Evolutionary conservation across 768 basidiomycete genomes (phyloP), one percentile per base, ranked within the genome.

Genomic region (Pholiota microspora): DNA sequence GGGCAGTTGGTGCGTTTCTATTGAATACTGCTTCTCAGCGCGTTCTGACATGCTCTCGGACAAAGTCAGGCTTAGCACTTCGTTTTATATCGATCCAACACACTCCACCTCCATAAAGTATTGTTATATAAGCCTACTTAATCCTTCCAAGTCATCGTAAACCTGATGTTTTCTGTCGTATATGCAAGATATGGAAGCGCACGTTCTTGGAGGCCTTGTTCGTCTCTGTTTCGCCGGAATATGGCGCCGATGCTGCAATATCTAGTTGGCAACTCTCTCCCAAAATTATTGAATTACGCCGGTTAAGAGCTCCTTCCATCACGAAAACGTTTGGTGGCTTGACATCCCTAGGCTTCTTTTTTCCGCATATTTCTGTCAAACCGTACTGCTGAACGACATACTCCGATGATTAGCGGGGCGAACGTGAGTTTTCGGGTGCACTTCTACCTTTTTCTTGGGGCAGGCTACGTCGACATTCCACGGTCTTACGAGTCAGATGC

Each of bases 51-150:
- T 24, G 31, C n/a, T 15, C 2, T 28, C 2, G 31, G 21, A 12
- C 10, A 28, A 44, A 24, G 9, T 7, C 16, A 36, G n/a, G 28
- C n/a, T 27, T 16, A 45, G 50, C 24, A 28, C 15, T 16, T 25
- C 16, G 42, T 38, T 32, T 47, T 49, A 36, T 59, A 45, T 40
- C 54, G 49, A n/a, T n/a, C 51, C 52, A 31, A 51, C 40, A 28
- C 56, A 49, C 55, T 54, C 29, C n/a, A n/a, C n/a, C n/a, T 53
- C 56, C 36, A 40, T 54, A 59, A 58, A 53, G 46, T 59, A 61
- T 58, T 49, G 16, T 45, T 55, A 56, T 59, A 49, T 56, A 54
- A 59, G 54, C 24, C 31, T 36, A 60, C 46, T 52, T 61, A 61
- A 58, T 61, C 23, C n/a, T 40, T 52, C 34, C 18, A 28, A 38